Evolutionary conservation across 2,329 filamentous ascomycete species (phyloP), one percentile per base, ranked within the genome.

Genomic region (Dichotomopilus funicola): DNA sequence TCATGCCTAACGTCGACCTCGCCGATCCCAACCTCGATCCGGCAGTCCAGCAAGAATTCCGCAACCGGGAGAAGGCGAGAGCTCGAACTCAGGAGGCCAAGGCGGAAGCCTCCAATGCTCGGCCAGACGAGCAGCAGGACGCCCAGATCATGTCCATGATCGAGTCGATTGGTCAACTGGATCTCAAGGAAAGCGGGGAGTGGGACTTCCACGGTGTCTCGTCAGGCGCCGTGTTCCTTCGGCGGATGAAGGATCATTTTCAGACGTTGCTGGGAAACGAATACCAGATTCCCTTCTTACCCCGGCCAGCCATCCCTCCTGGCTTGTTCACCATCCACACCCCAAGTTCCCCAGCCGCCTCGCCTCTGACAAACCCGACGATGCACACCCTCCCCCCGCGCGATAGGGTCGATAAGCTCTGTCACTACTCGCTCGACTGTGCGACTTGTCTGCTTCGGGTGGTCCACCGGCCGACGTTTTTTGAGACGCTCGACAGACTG

Each of bases 121-220:
- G 59, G 37, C 56, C 53, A 31, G 56, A 54, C 2, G 71, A 74
- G 46, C 78, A 79, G 35, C 79, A 85, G 45, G 89, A 92, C 62
- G 83, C 82, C 9, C 82, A 92, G 61, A 76, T 99, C 33, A 86
- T 92, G 67, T 95, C 91, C 34, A 97, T 99, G 92, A 91, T 97
- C 56, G 88, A 92, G 67, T 89, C 89, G 43, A 90, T 92, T 2
- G 94, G 92, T 38, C 88, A 91, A 67, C 78, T 99, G 13, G 92
- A 97, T 65, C 78, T 97, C 37, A 91, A 95, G 64, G 92, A 97
- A 63, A 84, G 86, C 64, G 92, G 92, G 43, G 85, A 94, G 64
- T 95, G 91, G 85, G 91, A 97, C 70, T 99, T 96, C 65, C 90
- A 95, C 67, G 94, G 94, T 48, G 88, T 89, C 61, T 96, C 92